These are phyloP conservation scores for Leccinum solheimii DNA, from an alignment of 1,284 basidiomycete genomes.

Conservation along the genomic window DNA sequence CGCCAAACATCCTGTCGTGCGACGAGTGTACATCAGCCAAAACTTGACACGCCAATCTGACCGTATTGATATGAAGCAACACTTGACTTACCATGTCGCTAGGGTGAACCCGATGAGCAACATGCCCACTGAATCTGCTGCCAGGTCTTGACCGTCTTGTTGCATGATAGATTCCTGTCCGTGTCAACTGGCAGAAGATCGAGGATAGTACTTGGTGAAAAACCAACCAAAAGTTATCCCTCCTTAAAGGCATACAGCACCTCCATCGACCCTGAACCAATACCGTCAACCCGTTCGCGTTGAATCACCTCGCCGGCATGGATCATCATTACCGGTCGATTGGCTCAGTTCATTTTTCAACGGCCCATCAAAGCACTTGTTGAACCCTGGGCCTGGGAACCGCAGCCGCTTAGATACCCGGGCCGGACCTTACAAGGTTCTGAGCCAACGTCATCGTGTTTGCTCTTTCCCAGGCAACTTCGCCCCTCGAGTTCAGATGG, in stretches of 20 bases:
- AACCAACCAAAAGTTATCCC: neutral
- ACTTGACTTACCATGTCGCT: conserved; percentile 13
- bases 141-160: neutral
- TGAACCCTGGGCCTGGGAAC: neutral
- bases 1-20: conserved; percentile 14
- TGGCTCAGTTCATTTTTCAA: neutral
- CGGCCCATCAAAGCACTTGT: neutral
- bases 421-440: no score
- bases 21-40: neutral
- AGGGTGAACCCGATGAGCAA: conserved; percentile 14
- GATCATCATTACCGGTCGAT: neutral
- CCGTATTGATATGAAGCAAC: neutral
- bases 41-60: neutral
- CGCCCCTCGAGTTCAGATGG: no score
- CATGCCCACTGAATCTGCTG: conserved; percentile 11
- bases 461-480: no score
- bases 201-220: neutral
- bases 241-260: neutral
- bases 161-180: neutral
- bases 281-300: neutral
- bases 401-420: neutral
- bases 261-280: neutral
- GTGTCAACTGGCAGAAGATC: neutral
- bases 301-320: neutral
- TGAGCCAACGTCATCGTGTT: no score